Evolutionary conservation across 2,329 filamentous ascomycete genomes (phyloP), one percentile per base, ranked within the genome.

Genomic region (Talaromyces sp.): DNA sequence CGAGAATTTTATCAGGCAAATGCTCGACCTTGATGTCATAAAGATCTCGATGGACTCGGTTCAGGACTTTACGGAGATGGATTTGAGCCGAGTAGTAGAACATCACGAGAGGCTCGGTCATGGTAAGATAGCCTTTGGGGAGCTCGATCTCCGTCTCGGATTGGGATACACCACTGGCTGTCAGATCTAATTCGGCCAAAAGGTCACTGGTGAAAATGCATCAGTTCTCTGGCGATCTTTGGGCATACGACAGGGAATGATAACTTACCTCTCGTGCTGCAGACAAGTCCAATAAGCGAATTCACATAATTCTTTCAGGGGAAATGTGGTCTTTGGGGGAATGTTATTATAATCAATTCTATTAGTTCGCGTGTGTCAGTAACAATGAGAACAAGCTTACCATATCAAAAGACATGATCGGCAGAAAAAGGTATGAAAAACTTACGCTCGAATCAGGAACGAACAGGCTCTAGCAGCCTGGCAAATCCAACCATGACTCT

Each of bases 251-350:
- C 3, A 37, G 11, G 35, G 7, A 3, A 37, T 37, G 35, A 37
- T 4, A 13, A 63, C 77, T 70, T 77, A 92, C 90, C 89, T 97
- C 78, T 98, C 94, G 11, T 98, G 83, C 73, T 98, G 94, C 68
- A 97, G 81, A 74, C 92, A 96, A 8, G 93, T 95, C 94, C 94
- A 98, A 72, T 93, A 97, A 0, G 92, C 90, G 70, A 96, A 85
- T 15, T 90, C 82, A 41, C 90, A 82, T 64, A 89, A 83, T 72
- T 93, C 91, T 70, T 89, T 75, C 3, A 69, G 49, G 6, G 69
- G 67, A 6, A 37, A 56, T 19, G 15, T 37, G 22, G 3, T 7
- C 0, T 4, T 10, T 1, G 27, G 8, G 8, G 10, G 6, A 65
- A 79, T 70, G 47, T 69, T 63, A 25, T 73, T 69, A 64, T 78